Evolutionary conservation across 2,329 filamentous ascomycete species (phyloP).

Genomic region (Arthroderma uncinatum): DNA sequence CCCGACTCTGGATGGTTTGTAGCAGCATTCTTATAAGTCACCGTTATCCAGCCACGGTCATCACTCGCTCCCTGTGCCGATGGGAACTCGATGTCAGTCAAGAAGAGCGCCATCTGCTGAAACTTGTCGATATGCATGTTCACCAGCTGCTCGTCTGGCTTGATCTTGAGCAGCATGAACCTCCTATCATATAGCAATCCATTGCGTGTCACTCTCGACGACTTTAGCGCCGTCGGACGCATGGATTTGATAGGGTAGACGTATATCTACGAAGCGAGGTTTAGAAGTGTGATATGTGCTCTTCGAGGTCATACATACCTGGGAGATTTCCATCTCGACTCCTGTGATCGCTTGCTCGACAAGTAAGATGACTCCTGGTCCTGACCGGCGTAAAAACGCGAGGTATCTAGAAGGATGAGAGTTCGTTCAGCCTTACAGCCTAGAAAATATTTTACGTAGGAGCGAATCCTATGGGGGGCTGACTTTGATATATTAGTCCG

Average conservation of each 20-base stretch:
- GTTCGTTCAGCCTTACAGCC: background rate
- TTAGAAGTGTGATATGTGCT: too few relatives aligned
- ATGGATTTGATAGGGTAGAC: slow-evolving; percentile 65
- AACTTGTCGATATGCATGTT: slow-evolving; percentile 51
- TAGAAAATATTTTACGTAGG: too few relatives aligned
- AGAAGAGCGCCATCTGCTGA: slow-evolving; percentile 53
- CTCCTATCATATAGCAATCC: slow-evolving; percentile 56
- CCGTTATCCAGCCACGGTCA: slow-evolving; percentile 22
- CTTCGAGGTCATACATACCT: background rate
- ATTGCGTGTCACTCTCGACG: slow-evolving; percentile 46
- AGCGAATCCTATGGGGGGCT: too few relatives aligned
- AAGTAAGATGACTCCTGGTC: background rate
- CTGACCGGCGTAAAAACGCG: too few relatives aligned
- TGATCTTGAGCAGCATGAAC: slow-evolving; percentile 56
- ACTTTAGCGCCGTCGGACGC: slow-evolving; percentile 47
- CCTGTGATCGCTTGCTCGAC: background rate
- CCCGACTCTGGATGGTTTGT: background rate
- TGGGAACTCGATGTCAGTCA: slow-evolving; percentile 41
- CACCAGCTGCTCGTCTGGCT: slow-evolving; percentile 27
- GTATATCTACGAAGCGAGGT: slow-evolving; percentile 42
- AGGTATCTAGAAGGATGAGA: background rate
- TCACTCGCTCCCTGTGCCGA: slow-evolving; percentile 17
- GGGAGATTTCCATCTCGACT: slow-evolving; percentile 3
- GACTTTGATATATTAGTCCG: background rate
- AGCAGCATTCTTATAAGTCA: slow-evolving; percentile 29